Evolutionary conservation across 176 grass and related monocot genomes (phyloP).

Genomic region (Eleusine coracana): DNA sequence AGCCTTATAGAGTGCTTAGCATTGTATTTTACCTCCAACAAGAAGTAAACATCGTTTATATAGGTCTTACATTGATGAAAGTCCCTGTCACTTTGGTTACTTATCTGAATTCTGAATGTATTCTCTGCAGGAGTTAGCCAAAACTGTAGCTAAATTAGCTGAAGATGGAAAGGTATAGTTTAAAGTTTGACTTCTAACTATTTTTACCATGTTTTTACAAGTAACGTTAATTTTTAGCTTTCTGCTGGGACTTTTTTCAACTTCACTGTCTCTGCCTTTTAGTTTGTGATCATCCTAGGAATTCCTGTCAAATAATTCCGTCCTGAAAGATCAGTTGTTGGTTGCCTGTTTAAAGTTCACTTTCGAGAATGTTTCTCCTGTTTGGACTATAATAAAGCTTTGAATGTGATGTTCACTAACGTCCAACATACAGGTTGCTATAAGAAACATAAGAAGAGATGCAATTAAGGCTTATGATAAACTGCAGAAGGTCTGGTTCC

Average conservation of each 20-base stretch:
- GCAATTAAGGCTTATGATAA: slow-evolving; percentile 95
- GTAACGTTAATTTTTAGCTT: slow-evolving; percentile 8
- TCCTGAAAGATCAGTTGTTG: neutral
- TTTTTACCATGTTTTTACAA: neutral
- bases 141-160: slow-evolving; percentile 82
- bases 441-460: slow-evolving; percentile 95
- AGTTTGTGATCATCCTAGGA: slow-evolving; percentile 2
- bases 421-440: slow-evolving; percentile 66
- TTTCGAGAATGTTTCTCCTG: neutral
- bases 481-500: slow-evolving; percentile 84
- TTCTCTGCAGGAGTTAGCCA: slow-evolving; percentile 76
- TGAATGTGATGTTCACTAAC: neutral
- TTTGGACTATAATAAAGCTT: neutral
- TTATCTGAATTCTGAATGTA: slow-evolving; percentile 32
- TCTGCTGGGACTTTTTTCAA: neutral
- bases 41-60: neutral
- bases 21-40: neutral
- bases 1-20: neutral
- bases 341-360: neutral
- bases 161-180: slow-evolving; percentile 90
- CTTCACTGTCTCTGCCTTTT: neutral
- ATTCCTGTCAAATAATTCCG: neutral
- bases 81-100: neutral
- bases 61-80: slow-evolving; percentile 14
- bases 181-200: neutral